Evolutionary conservation across 306 rosid species (phyloP).

Genomic region (Lotus japonicus): DNA sequence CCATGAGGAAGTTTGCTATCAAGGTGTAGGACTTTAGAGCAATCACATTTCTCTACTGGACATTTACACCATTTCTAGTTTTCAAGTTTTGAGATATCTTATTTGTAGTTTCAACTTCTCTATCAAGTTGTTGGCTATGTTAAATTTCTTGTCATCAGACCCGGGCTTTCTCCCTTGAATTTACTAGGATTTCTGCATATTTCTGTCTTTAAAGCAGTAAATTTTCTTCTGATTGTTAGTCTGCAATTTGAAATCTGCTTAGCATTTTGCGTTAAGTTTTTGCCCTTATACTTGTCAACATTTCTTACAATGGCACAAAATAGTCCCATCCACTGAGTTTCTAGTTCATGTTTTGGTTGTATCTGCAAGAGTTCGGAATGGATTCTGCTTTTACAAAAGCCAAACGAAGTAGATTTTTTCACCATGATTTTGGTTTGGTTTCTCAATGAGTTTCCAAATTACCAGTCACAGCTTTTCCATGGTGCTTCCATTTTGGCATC

Average conservation of each 20-base stretch:
- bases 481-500: no score
- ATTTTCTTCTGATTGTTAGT: not conserved
- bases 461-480: no score
- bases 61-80: not conserved
- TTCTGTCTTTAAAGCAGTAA: not conserved
- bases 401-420: no score
- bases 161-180: not conserved
- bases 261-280: not conserved
- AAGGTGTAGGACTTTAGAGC: conserved; percentile 47
- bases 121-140: not conserved
- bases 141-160: conserved; percentile 1
- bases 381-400: no score
- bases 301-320: no score
- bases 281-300: not conserved
- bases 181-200: not conserved
- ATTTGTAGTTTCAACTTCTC: conserved; percentile 4
- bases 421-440: no score
- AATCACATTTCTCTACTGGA: not conserved
- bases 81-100: conserved; percentile 26
- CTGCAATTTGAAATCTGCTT: not conserved
- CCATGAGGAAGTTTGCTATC: conserved; percentile 81
- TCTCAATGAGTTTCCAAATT: no score
- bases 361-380: no score
- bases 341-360: no score
- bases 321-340: no score